Base-by-base conservation (phyloP, 345 rosid species). In the Sisymbrium irio region DNA sequence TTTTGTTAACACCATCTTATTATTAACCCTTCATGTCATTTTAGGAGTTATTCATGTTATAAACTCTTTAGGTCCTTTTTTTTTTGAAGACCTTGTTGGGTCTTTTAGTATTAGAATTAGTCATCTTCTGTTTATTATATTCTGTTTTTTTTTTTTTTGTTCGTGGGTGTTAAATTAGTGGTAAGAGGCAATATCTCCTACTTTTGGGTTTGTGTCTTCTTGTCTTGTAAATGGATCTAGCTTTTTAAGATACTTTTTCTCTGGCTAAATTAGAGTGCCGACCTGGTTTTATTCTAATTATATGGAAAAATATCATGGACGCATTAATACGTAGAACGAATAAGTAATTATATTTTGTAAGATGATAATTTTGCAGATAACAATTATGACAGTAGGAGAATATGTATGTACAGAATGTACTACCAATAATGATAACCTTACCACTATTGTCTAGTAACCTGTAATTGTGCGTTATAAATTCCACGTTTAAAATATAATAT, bases 161-260 rank as follows among this genome's bases (percentile, higher is more conserved):
- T 46, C 2, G 68, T 66, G 74, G 72, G 72, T 77, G 65, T 71
- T 49, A 39, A 45, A 51, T 49, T 41, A 78, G 70, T 72, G 77
- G 64, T 20, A 72, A 67, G 47, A 71, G 58, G 73, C 73, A 77
- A 53, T 42, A 65, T 72, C 73, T 59, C 77, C 69, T 51, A 60
- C 73, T 72, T 77, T 77, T 64, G 76, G 72, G 81, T 73, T 50
- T 78, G 56, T 72, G 78, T 72, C 68, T 65, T 78, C 76, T 59
- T 77, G 80, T 77, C 76, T 78, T 73, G 78, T 78, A 78, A 78
- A 78, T 78, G 81, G 70, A 61, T 54, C 68, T 78, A 60, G 65
- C 81, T 78, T 78, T 73, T 36, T 58, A 64, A 49, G 40, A 64
- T 77, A 77, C 76, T 71, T 71, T 71, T 71, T 58, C 68, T 77